These are phyloP conservation scores for Saccharomyces hybrid DNA, from an alignment of 1,139 yeast genomes.

Conservation along the genomic window DNA sequence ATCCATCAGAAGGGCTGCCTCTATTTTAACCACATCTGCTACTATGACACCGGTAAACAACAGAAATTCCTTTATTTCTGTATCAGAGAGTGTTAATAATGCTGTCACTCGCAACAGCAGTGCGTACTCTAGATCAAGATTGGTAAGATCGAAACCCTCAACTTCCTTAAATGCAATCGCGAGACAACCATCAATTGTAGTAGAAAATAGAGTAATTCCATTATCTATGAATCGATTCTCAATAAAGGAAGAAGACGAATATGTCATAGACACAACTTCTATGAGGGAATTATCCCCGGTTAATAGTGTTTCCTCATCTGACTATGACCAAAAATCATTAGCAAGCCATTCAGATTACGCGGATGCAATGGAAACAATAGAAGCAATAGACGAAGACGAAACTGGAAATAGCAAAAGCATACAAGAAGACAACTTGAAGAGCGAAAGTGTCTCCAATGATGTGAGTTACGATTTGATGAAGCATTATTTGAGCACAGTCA, in stretches of 20 bases:
- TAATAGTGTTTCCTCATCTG: neutral
- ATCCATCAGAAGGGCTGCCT: conserved; percentile 33
- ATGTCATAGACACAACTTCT: conserved; percentile 16
- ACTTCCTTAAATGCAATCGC: conserved; percentile 23
- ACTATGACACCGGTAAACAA: conserved; percentile 9
- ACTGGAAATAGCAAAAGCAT: neutral
- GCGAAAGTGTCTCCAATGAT: conserved; percentile 6
- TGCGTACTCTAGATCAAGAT: conserved; percentile 5
- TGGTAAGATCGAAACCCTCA: conserved; percentile 26
- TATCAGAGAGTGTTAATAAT: neutral
- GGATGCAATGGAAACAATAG: conserved; percentile 2
- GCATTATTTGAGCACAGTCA: conserved; percentile 22
- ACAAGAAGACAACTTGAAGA: conserved; percentile 1
- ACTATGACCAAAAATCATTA: neutral
- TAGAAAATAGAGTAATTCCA: conserved; percentile 30
- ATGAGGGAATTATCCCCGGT: neutral
- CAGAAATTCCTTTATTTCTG: conserved; percentile 2
- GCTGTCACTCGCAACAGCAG: conserved; percentile 2
- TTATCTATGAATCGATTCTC: conserved; percentile 25
- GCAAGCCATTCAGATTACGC: neutral
- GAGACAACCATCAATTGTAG: conserved; percentile 32
- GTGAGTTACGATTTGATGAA: conserved; percentile 10
- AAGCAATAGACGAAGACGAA: neutral
- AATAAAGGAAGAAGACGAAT: conserved; percentile 24
- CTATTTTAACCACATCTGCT: conserved; percentile 19